Conservation (phyloP, 345 rosid genomes). For the Iberis pinnata region DNA sequence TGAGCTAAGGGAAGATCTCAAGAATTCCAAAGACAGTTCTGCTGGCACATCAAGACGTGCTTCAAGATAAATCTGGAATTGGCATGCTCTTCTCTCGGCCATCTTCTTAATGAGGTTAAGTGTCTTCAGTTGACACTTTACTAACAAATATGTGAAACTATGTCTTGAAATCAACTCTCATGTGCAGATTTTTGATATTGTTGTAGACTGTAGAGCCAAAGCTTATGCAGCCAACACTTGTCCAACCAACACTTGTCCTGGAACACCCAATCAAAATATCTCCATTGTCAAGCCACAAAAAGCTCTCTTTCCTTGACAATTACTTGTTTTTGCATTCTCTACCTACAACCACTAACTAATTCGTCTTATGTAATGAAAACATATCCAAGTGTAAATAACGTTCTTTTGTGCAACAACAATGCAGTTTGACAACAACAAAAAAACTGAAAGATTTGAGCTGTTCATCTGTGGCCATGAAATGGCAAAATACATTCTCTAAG, state of each 20-base stretch:
- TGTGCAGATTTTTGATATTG: conserved; percentile 76
- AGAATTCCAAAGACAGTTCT: conserved; percentile 58
- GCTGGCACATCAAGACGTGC: conserved; percentile 41
- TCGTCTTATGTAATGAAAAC: too few relatives aligned
- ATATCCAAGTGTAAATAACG: not conserved
- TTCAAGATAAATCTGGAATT: conserved; percentile 62
- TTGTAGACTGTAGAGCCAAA: too few relatives aligned
- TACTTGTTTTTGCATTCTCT: too few relatives aligned
- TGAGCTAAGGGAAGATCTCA: conserved; percentile 49
- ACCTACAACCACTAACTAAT: too few relatives aligned
- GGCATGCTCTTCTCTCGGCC: conserved; percentile 70
- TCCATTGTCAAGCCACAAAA: conserved; percentile 90
- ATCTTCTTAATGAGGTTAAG: conserved; percentile 84
- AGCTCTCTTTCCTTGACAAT: not conserved
- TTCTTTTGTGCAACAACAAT: conserved; percentile 32
- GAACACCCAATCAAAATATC: conserved; percentile 94
- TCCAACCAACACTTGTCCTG: conserved; percentile 90
- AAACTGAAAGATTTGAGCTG: conserved; percentile 94
- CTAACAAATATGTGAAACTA: not conserved
- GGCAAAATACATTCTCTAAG: conserved; percentile 96
- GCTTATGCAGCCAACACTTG: conserved; percentile 79
- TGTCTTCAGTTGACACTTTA: conserved; percentile 1
- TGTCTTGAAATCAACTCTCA: conserved; percentile 13
- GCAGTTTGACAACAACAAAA: conserved; percentile 79
- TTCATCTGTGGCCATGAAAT: conserved; percentile 92